A percentile compares a stretch with the other conserved stretches of the same genome.
Evolutionary conservation across 2,329 filamentous ascomycete species (phyloP).

Genomic region (Westerdykella ornata): DNA sequence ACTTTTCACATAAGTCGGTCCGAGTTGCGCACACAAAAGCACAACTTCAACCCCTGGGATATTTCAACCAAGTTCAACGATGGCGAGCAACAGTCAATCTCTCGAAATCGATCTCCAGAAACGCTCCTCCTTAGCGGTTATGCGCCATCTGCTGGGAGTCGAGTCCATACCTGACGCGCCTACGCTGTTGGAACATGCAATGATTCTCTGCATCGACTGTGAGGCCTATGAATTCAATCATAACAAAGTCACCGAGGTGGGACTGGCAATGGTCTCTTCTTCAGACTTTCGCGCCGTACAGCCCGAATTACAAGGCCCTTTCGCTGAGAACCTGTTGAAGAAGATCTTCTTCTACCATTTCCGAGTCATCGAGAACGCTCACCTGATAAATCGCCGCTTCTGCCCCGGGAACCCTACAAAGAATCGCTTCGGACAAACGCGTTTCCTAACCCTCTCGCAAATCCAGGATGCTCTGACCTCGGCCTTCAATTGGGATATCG

Average conservation of each 20-base stretch:
- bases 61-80: too few species aligned
- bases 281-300: slow-evolving; percentile 3
- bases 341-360: slow-evolving; percentile 17
- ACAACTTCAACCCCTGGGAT: too few species aligned
- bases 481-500: slow-evolving; percentile 12
- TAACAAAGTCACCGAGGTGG: background rate
- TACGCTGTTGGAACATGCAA: background rate
- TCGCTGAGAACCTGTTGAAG: slow-evolving; percentile 11
- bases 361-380: slow-evolving; percentile 13
- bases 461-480: slow-evolving; percentile 4
- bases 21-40: too few species aligned
- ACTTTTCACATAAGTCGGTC: too few species aligned
- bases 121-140: too few species aligned
- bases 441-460: slow-evolving; percentile 9
- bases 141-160: background rate
- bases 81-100: too few species aligned
- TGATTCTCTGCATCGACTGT: background rate
- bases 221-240: background rate
- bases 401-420: slow-evolving; percentile 10
- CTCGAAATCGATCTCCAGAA: too few species aligned
- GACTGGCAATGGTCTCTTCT: background rate
- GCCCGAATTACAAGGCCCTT: background rate
- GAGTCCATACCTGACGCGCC: background rate
- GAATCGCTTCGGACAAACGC: slow-evolving; percentile 15
- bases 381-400: slow-evolving; percentile 10